Conservation (phyloP, 306 rosid genomes). For the Cicer bijugum region DNA sequence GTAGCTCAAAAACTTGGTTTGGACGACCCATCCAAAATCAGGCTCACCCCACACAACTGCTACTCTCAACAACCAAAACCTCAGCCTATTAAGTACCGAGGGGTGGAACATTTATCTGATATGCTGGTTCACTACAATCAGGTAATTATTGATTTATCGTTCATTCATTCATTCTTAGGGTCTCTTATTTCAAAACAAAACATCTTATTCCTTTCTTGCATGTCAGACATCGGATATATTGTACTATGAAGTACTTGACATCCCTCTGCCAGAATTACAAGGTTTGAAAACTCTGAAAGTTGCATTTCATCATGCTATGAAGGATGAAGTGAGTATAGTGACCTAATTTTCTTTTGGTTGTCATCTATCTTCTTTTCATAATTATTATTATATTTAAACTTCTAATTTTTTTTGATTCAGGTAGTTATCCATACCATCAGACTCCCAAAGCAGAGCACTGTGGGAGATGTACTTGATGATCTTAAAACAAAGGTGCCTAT, state of each 20-base stretch:
- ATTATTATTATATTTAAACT: background rate
- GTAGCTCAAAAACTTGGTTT: conserved; percentile 81
- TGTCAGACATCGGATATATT: conserved; percentile 84
- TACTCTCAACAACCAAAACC: conserved; percentile 96
- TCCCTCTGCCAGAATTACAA: conserved; percentile 93
- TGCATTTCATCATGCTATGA: conserved; percentile 83
- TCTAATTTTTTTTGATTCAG: conserved; percentile 47
- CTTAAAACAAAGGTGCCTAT: conserved; percentile 76
- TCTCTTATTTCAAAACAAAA: conserved; percentile 30
- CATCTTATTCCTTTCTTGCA: conserved; percentile 29
- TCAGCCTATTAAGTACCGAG: conserved; percentile 85
- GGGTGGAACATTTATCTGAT: conserved; percentile 81
- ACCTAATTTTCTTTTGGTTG: conserved; percentile 30
- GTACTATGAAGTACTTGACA: conserved; percentile 88
- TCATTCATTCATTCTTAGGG: conserved; percentile 24
- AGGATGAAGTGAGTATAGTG: conserved; percentile 76
- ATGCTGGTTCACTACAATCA: conserved; percentile 93
- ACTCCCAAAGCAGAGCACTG: conserved; percentile 88
- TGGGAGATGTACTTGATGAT: conserved; percentile 84
- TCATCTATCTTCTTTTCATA: conserved; percentile 4
- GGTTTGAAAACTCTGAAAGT: conserved; percentile 90
- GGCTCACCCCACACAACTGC: conserved; percentile 89
- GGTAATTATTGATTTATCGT: conserved; percentile 55
- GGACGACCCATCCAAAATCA: conserved; percentile 81
- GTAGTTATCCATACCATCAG: conserved; percentile 82